Conservation (phyloP, 768 basidiomycete species). For the Amanita brunnescens region DNA sequence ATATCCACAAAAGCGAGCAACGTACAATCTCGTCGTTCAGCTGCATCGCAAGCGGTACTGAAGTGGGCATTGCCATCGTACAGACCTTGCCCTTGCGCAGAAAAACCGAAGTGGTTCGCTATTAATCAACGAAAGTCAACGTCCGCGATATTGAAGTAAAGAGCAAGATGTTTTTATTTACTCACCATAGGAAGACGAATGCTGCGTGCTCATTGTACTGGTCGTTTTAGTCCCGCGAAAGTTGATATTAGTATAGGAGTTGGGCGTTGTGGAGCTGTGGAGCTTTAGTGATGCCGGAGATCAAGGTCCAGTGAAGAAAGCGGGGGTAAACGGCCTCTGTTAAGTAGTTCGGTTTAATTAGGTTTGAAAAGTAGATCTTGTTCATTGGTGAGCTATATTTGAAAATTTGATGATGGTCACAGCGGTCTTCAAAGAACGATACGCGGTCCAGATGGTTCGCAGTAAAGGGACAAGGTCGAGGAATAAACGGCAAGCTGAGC, state of each 20-base stretch:
- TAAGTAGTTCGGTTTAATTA: background rate
- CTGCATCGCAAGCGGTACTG: background rate
- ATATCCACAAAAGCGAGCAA: background rate
- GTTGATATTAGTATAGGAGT: background rate
- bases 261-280: background rate
- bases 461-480: conserved; percentile 5
- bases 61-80: background rate
- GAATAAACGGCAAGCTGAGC: background rate
- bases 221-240: background rate
- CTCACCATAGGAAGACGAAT: background rate
- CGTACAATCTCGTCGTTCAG: background rate
- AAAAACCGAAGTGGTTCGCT: background rate
- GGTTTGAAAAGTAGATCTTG: background rate
- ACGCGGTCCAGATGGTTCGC: background rate
- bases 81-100: background rate
- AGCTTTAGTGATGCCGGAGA: background rate
- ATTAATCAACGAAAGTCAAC: background rate
- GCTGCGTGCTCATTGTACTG: background rate
- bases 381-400: conserved; percentile 1
- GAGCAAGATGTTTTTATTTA: background rate
- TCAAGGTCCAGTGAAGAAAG: background rate
- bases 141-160: background rate
- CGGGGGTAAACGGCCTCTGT: background rate
- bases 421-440: conserved; percentile 5
- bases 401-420: background rate